Conservation (phyloP, 164 flowering plant species). For the Cinnamomum chago region DNA sequence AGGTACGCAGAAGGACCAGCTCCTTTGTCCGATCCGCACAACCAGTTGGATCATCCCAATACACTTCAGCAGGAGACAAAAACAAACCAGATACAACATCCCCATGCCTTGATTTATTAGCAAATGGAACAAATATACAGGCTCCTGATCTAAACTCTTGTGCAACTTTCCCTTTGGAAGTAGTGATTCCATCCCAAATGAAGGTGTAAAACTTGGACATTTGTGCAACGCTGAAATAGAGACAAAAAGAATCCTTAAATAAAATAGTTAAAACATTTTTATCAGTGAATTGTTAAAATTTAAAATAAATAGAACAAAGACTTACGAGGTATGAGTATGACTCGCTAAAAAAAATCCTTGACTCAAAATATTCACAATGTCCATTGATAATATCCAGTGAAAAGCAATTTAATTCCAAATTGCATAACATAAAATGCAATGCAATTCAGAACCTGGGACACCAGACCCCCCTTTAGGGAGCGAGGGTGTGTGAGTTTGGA, state of each 20-base stretch:
- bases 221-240: slow-evolving; percentile 60
- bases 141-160: slow-evolving; percentile 46
- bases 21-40: slow-evolving; percentile 35
- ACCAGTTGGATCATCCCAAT: slow-evolving; percentile 81
- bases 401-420: too few species aligned
- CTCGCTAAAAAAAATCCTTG: too few species aligned
- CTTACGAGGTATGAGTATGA: too few species aligned
- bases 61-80: slow-evolving; percentile 58
- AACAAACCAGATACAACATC: slow-evolving; percentile 62
- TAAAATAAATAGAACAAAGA: too few species aligned
- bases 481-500: too few species aligned
- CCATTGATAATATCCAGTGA: too few species aligned
- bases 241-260: not conserved
- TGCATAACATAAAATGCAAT: too few species aligned
- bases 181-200: slow-evolving; percentile 56
- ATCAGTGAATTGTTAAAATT: too few species aligned
- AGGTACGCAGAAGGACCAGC: slow-evolving; percentile 16
- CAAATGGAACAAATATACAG: slow-evolving; percentile 73
- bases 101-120: slow-evolving; percentile 29
- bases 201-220: slow-evolving; percentile 76
- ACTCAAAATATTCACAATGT: too few species aligned
- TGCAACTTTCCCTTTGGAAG: slow-evolving; percentile 33
- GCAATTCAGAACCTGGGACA: too few species aligned
- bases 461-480: too few species aligned
- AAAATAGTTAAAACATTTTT: too few species aligned